Percentiles rank a stretch among this genome's conserved stretches.
These are phyloP conservation scores for Megacollybia platyphylla DNA, from an alignment of 1,284 basidiomycete genomes.

Conservation along the genomic window DNA sequence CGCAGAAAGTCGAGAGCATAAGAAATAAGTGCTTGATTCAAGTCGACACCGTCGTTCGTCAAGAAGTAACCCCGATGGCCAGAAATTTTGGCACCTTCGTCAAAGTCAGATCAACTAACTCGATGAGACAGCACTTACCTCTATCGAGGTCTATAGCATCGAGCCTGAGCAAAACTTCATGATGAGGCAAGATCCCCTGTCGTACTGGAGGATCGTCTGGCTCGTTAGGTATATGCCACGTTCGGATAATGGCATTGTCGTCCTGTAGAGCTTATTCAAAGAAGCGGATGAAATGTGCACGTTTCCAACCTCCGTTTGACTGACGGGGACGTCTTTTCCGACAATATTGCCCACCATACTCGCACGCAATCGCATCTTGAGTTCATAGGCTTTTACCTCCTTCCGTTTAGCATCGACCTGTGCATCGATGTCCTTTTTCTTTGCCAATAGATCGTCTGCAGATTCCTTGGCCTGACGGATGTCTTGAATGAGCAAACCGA, in stretches of 20 bases:
- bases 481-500: conserved; percentile 1
- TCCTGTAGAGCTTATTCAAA: conserved; percentile 33
- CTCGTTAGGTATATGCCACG: conserved; percentile 82
- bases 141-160: conserved; percentile 96
- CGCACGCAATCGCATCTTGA: conserved; percentile 71
- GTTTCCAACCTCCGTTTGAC: conserved; percentile 72
- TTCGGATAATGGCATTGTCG: conserved; percentile 74
- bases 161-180: conserved; percentile 88
- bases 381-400: conserved; percentile 68
- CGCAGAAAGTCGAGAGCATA: conserved; percentile 94
- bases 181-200: conserved; percentile 82
- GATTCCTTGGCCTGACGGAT: conserved; percentile 70
- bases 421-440: conserved; percentile 73
- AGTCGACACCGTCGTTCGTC: conserved; percentile 90
- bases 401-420: conserved; percentile 71
- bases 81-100: conserved; percentile 74
- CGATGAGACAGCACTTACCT: conserved; percentile 30
- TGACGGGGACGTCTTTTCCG: conserved; percentile 77
- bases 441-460: conserved; percentile 74
- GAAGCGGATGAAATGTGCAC: not conserved
- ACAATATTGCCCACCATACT: conserved; percentile 88
- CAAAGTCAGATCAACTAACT: not conserved
- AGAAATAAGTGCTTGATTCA: conserved; percentile 93
- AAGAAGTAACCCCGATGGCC: conserved; percentile 97
- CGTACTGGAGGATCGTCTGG: conserved; percentile 39